Conservation (phyloP, 371 early-diverging fungal genomes). For the Polyrhizophydium stewartii region DNA sequence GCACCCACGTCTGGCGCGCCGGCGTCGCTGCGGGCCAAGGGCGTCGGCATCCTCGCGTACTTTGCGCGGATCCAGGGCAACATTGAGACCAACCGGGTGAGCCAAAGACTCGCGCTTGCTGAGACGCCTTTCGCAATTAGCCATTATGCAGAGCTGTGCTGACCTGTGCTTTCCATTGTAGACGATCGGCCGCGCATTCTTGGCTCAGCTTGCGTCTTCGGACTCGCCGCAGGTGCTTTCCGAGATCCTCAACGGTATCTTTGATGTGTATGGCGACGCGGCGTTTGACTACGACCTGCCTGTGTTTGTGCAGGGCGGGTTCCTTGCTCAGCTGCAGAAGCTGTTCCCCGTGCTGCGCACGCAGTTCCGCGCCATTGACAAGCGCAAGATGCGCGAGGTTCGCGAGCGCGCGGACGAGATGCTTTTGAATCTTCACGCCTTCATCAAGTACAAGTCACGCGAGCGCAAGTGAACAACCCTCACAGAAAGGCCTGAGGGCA, state of each 20-base stretch:
- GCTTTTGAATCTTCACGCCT: slow-evolving; percentile 70
- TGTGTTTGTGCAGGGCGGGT: slow-evolving; percentile 71
- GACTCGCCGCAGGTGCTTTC: slow-evolving; percentile 5
- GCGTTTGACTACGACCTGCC: slow-evolving; percentile 80
- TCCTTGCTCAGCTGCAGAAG: slow-evolving; percentile 53
- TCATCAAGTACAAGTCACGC: slow-evolving; percentile 77
- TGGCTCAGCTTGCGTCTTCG: slow-evolving; percentile 26
- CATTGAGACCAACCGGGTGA: slow-evolving; percentile 66
- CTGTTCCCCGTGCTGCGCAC: slow-evolving; percentile 47
- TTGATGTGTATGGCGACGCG: slow-evolving; percentile 82
- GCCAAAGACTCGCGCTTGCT: background rate
- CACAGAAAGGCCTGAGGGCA: too few relatives aligned
- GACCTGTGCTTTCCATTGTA: slow-evolving; percentile 13
- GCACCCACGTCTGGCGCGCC: slow-evolving; percentile 14
- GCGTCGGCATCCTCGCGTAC: slow-evolving; percentile 67
- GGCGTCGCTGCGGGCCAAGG: slow-evolving; percentile 48
- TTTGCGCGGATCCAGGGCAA: slow-evolving; percentile 69
- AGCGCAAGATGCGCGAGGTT: slow-evolving; percentile 62
- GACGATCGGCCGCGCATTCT: slow-evolving; percentile 60
- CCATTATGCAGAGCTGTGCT: background rate
- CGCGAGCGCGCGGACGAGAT: slow-evolving; percentile 81
- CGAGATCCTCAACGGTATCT: slow-evolving; percentile 80
- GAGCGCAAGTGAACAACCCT: slow-evolving; percentile 42
- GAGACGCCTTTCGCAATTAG: background rate
- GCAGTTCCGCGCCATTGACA: slow-evolving; percentile 63